Evolutionary conservation across 768 basidiomycete species (phyloP), one percentile per base, ranked within the genome.

Genomic region (Zangia roseola): DNA sequence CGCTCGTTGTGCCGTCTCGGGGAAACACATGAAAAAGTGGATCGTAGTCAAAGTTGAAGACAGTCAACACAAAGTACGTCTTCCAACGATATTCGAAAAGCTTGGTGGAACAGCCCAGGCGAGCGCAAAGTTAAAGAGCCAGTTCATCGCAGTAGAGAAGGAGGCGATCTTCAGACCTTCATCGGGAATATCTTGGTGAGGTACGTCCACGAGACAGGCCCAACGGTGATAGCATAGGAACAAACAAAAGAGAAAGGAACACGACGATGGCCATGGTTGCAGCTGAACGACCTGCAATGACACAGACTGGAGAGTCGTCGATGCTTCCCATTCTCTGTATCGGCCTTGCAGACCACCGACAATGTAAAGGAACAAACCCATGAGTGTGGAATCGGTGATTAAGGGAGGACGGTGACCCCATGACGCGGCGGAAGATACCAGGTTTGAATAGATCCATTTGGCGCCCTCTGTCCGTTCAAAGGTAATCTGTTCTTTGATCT

Each of bases 361-460:
- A 41, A 88, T 79, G 72, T 74, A 83, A 56, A 90, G 77, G 75
- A 79, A 90, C 74, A 84, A 81, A 40, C 83, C 83, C 88, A 90
- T 88, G 48, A 81, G 61, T 4, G 81, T 65, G 3, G 82, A 79
- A 24, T 84, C 88, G 41, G 68, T 69, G 48, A 91, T 71, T 2
- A 91, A 71, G 74, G 89, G 84, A 7, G 88, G 87, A n/a, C 87
- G 77, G 36, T 88, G 84, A 49, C 88, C 88, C 84, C 86, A 88
- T 66, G 23, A 89, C 86, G 58, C 88, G 84, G 45, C 87, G 80
- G 43, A 84, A 71, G 53, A 86, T 80, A 30, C 82, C 81, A 8
- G 77, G 76, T 56, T 81, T 84, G 48, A 89, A 54, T n/a, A 90
- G 70, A 63, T 91, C 86, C 12, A 75, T 59, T 87, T 88, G 23